phyloP scores from a whole-genome alignment of 2,329 filamentous ascomycete genomes.

The Fusarium decemcellulare region DNA sequence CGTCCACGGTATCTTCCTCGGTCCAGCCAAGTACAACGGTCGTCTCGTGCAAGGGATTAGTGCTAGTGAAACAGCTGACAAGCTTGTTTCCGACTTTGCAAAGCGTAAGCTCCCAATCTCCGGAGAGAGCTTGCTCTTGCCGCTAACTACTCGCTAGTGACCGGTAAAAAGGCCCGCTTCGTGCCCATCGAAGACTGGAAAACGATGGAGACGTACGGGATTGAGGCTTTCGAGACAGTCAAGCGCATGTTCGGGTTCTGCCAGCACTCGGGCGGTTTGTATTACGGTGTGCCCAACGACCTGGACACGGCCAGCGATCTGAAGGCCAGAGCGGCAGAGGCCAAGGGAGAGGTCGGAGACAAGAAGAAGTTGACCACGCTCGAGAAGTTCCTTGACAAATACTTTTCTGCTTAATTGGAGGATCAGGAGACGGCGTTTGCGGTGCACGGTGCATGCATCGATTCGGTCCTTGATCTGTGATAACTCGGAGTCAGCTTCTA shows the following conservation, averaged over 20 bases:
- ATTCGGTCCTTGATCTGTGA: not conserved
- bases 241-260: constrained; percentile 56
- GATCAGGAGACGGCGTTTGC: no score
- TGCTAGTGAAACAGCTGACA: constrained; percentile 48
- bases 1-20: constrained; percentile 60
- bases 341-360: constrained; percentile 42
- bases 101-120: constrained; percentile 37
- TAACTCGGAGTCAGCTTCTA: constrained; percentile 5
- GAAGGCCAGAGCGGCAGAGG: constrained; percentile 48
- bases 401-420: constrained; percentile 33
- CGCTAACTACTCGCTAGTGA: constrained; percentile 42
- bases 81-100: constrained; percentile 51
- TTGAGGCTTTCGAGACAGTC: constrained; percentile 51
- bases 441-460: no score
- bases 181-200: constrained; percentile 50
- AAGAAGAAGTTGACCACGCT: constrained; percentile 43
- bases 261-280: constrained; percentile 51
- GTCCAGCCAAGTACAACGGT: constrained; percentile 54
- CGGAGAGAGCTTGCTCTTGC: not conserved
- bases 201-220: constrained; percentile 50
- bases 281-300: constrained; percentile 50
- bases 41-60: constrained; percentile 56
- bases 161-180: constrained; percentile 50
- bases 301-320: constrained; percentile 42
- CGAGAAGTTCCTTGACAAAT: constrained; percentile 43